phyloP scores from a whole-genome alignment of 2,329 filamentous ascomycete genomes.

The Penicillium sp. region DNA sequence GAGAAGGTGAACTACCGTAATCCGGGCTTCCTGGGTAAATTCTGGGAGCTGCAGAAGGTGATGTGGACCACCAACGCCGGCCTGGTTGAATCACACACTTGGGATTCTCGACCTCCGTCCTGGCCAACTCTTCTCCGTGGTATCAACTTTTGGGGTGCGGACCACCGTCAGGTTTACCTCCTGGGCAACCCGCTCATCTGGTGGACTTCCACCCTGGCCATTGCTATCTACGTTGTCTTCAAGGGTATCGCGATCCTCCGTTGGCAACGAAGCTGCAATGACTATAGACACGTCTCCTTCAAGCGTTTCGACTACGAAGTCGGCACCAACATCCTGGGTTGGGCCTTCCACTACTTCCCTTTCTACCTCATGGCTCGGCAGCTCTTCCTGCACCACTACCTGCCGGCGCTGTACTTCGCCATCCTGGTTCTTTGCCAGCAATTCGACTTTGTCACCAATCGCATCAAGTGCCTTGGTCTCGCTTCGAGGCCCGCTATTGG shows the following conservation, averaged over 20 bases:
- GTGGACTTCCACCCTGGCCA: conserved; percentile 79
- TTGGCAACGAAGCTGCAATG: conserved; percentile 89
- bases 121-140: conserved; percentile 90
- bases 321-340: conserved; percentile 81
- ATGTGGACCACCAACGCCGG: conserved; percentile 99
- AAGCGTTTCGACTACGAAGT: conserved; percentile 98
- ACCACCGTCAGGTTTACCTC: conserved; percentile 92
- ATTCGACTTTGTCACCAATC: conserved; percentile 76
- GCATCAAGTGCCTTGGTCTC: conserved; percentile 64
- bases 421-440: conserved; percentile 84
- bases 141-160: conserved; percentile 98
- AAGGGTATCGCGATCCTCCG: conserved; percentile 82
- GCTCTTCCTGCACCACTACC: conserved; percentile 97
- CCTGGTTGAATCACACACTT: conserved; percentile 91
- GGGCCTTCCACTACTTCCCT: conserved; percentile 98
- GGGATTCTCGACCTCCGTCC: conserved; percentile 90
- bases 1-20: conserved; percentile 96
- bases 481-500: conserved; percentile 69
- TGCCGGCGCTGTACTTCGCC: conserved; percentile 93
- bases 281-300: conserved; percentile 77
- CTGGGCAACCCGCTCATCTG: conserved; percentile 92
- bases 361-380: conserved; percentile 98
- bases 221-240: conserved; percentile 73
- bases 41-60: conserved; percentile 92
- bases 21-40: conserved; percentile 95